Base-by-base conservation (phyloP, 2,329 filamentous ascomycete species). In the Eurotiales sp. region DNA sequence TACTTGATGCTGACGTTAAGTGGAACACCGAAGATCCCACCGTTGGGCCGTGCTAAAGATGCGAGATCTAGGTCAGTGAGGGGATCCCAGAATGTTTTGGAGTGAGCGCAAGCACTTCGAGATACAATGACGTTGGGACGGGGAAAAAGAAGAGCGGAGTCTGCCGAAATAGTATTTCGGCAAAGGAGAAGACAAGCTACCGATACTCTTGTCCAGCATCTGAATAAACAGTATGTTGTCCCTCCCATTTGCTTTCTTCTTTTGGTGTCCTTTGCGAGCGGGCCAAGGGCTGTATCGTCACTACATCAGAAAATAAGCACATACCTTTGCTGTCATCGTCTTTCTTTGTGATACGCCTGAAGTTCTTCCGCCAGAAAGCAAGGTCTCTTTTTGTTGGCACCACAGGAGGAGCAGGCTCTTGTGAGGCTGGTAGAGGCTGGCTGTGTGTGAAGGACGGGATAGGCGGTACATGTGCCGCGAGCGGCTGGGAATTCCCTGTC, bases 361-460 rank as follows among this genome's bases (percentile, higher is more conserved):
- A 97, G 63, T 86, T 85, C 72, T 90, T 96, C 93, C 93, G 97
- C 93, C 93, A 99, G 54, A 88, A 95, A 61, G 90, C 87, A 61
- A 97, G 77, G 68, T 96, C 90, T 68, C 89, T 84, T 75, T 87
- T 95, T 59, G 84, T 89, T 25, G 89, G 89, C 50, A 88, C 88
- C 37, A 88, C 90, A 62, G 80, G 76, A 52, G 77, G 71, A 52
- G 67, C 79, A 66, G 67, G 78, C 63, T 71, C 73, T 70, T 66
- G 69, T 52, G 72, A 68, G 43, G 55, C 23, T 12, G 51, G 23
- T 15, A 36, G 59, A 36, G 61, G 55, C 29, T 36, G 43, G 36
- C 61, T 51, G 14, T 61, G 53, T 53, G 62, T 51, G 62, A 61
- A 52, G 63, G 61, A 37, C 62, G 61, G 68, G 27, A 67, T 57